Evolutionary conservation across 2,329 filamentous ascomycete genomes (phyloP).

Genomic region (Trichoderma koningiopsis): DNA sequence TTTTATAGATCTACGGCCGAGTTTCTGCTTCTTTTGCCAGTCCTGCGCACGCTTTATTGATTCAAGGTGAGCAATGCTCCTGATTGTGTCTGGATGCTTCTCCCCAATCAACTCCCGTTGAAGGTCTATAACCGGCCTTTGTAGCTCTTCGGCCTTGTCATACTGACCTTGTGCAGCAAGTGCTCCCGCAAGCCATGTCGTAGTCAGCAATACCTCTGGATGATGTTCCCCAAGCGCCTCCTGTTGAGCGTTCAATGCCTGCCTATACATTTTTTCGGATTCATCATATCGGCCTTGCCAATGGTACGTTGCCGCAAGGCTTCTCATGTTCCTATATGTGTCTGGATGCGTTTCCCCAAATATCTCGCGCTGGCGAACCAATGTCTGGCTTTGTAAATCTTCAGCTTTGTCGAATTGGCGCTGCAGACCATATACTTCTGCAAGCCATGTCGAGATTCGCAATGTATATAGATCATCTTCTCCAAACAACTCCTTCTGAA

Average conservation of each 20-base stretch:
- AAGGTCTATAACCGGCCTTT: background rate
- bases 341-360: background rate
- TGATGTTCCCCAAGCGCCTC: background rate
- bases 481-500: background rate
- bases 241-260: background rate
- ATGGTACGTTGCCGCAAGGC: background rate
- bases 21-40: background rate
- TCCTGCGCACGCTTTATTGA: background rate
- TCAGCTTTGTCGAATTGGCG: background rate
- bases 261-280: background rate
- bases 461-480: background rate
- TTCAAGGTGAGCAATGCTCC: fast-evolving
- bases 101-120: background rate
- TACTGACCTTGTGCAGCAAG: background rate
- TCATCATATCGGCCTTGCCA: background rate
- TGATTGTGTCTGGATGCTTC: background rate
- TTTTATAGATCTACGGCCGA: too few species aligned
- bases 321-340: fast-evolving
- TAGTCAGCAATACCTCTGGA: background rate
- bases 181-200: background rate
- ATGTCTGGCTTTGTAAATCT: background rate
- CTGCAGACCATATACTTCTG: fast-evolving
- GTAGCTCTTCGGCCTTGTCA: background rate
- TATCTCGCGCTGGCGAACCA: background rate
- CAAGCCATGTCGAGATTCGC: background rate